A percentile compares a stretch with the other conserved stretches of the same genome.
phyloP scores from a whole-genome alignment of 768 basidiomycete species.

The Tylopilus vinaceipallidus region DNA sequence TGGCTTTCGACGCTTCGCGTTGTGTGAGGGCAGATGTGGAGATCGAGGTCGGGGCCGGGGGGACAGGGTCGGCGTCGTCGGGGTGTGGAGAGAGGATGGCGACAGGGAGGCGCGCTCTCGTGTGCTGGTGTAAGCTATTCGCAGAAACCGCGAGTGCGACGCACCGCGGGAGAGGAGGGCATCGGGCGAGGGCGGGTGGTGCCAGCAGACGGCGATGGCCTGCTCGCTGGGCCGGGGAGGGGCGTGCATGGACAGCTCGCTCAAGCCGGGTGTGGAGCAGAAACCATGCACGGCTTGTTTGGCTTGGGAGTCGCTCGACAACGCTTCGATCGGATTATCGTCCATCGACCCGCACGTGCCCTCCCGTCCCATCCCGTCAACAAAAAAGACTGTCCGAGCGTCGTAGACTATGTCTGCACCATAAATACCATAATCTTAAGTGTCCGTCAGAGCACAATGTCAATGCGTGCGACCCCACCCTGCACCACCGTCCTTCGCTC shows the following conservation, averaged over 20 bases:
- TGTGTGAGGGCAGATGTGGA: constrained; percentile 3
- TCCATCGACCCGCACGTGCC: too few relatives aligned
- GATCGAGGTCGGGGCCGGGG: constrained; percentile 8
- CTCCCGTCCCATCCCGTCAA: too few relatives aligned
- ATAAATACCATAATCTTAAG: too few relatives aligned
- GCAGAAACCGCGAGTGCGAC: constrained; percentile 26
- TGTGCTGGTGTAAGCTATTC: constrained; percentile 22
- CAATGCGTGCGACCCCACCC: constrained; percentile 27
- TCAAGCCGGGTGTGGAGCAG: not conserved
- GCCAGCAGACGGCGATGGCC: constrained; percentile 17
- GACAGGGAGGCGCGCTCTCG: not conserved
- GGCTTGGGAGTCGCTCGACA: too few relatives aligned
- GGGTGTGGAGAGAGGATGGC: constrained; percentile 1
- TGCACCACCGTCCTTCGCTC: constrained; percentile 19
- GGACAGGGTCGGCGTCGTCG: not conserved
- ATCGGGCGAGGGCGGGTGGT: constrained; percentile 20
- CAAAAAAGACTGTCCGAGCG: not conserved
- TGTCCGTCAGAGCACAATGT: constrained; percentile 17
- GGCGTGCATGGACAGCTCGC: constrained; percentile 12
- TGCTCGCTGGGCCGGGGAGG: too few relatives aligned
- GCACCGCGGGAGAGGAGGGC: constrained; percentile 26
- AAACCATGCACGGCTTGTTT: too few relatives aligned
- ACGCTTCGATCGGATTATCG: too few relatives aligned
- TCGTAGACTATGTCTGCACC: too few relatives aligned
- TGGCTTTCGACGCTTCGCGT: constrained; percentile 10